Percentiles rank a stretch among this genome's conserved stretches.
Evolutionary conservation across 768 basidiomycete genomes (phyloP).

Genomic region (Pleurotus cornucopiae): DNA sequence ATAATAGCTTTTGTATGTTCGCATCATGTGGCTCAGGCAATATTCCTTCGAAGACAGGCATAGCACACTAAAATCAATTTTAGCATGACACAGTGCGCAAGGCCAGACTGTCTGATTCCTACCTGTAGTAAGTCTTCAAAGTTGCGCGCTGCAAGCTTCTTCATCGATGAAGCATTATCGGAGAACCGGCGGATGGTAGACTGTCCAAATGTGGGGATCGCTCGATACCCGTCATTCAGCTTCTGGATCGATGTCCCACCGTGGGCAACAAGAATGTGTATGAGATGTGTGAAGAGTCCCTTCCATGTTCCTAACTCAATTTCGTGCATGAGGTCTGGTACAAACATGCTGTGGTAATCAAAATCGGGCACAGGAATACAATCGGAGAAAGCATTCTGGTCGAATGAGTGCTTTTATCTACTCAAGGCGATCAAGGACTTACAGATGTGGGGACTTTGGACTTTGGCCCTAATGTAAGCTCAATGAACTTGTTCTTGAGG

Average conservation of each 20-base stretch:
- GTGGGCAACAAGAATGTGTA: constrained; percentile 26
- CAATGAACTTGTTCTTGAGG: not conserved
- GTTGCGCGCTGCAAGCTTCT: constrained; percentile 27
- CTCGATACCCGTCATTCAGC: constrained; percentile 24
- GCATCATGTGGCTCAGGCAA: no score
- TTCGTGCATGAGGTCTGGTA: constrained; percentile 32
- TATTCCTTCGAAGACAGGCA: constrained; percentile 27
- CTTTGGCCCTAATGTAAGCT: not conserved
- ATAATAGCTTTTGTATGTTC: no score
- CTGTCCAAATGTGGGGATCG: constrained; percentile 21
- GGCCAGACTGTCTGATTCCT: no score
- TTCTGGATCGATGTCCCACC: constrained; percentile 19
- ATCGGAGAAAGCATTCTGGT: constrained; percentile 26
- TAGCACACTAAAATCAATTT: constrained; percentile 17
- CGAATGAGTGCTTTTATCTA: no score
- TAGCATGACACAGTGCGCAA: no score
- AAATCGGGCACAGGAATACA: constrained; percentile 24
- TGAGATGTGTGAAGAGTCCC: constrained; percentile 9
- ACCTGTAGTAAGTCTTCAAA: constrained; percentile 38
- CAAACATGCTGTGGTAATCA: constrained; percentile 35
- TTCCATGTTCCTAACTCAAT: no score
- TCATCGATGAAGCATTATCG: constrained; percentile 26
- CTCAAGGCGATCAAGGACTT: not conserved
- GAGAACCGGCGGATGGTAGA: constrained; percentile 24
- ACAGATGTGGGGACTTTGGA: constrained; percentile 8